phyloP scores from a whole-genome alignment of 345 rosid species.

The Sonneratia alba region DNA sequence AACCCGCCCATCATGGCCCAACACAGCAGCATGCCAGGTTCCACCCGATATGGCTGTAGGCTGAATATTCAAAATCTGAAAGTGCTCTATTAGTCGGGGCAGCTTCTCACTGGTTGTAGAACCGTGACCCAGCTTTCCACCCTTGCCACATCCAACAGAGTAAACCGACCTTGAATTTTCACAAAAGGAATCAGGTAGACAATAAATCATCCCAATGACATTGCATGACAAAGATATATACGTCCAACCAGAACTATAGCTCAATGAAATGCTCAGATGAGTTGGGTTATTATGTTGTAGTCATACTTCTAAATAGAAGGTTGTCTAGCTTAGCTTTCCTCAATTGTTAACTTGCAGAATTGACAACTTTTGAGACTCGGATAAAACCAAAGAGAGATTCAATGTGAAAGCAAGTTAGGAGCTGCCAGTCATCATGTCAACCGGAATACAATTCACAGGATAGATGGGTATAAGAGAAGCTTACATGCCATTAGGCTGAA shows the following conservation, averaged over 20 bases:
- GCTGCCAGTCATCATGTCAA: not conserved
- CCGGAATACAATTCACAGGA: not conserved
- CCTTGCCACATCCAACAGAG: constrained; percentile 95
- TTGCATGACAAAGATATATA: no score
- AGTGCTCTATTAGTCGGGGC: constrained; percentile 77
- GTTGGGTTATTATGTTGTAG: no score
- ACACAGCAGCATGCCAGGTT: constrained; percentile 95
- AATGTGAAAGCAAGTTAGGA: not conserved
- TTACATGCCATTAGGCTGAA: constrained; percentile 91
- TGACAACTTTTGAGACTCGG: no score
- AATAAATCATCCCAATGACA: no score
- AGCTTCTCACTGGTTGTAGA: constrained; percentile 57
- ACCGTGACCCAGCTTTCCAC: constrained; percentile 96
- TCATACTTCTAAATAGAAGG: no score
- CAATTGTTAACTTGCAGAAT: no score
- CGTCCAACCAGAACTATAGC: no score
- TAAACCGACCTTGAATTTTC: constrained; percentile 60
- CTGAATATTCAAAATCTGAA: constrained; percentile 57
- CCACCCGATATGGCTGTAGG: constrained; percentile 87
- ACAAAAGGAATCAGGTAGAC: not conserved
- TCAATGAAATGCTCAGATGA: no score
- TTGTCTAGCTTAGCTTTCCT: no score
- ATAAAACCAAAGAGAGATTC: no score
- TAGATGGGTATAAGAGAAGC: constrained; percentile 12
- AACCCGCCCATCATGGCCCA: constrained; percentile 82